These are phyloP conservation scores for Vickermania spadyakhi DNA, from an alignment of 208 protist genomes.

Conservation along the genomic window DNA sequence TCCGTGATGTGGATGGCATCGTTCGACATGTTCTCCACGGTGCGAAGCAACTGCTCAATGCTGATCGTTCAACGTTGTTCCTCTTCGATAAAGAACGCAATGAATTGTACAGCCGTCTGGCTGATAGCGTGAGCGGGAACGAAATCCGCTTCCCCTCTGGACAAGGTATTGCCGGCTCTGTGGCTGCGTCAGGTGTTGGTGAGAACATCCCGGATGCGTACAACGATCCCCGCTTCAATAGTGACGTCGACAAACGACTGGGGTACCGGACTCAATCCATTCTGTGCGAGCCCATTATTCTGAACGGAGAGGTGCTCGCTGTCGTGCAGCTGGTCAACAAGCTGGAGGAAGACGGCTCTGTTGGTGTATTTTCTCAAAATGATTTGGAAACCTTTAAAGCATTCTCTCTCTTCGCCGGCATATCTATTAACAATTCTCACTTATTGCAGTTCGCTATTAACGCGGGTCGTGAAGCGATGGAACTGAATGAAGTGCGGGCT, in stretches of 20 bases:
- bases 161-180: conserved; percentile 64
- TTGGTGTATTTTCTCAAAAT: conserved; percentile 30
- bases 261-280: conserved; percentile 73
- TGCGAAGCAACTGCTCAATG: conserved; percentile 59
- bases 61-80: conserved; percentile 67
- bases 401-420: conserved; percentile 76
- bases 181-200: conserved; percentile 47
- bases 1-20: conserved; percentile 62
- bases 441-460: conserved; percentile 73
- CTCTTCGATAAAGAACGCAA: conserved; percentile 78
- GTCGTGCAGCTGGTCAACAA: conserved; percentile 88
- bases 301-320: conserved; percentile 73
- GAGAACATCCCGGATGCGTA: conserved; percentile 76
- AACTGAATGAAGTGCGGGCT: conserved; percentile 37
- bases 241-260: conserved; percentile 60
- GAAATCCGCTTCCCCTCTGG: conserved; percentile 73
- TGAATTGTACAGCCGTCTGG: conserved; percentile 64
- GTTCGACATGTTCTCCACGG: conserved; percentile 55
- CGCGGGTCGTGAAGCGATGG: conserved; percentile 65
- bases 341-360: conserved; percentile 30
- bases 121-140: conserved; percentile 42
- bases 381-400: conserved; percentile 64
- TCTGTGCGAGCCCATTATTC: conserved; percentile 70
- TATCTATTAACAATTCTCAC: conserved; percentile 82
- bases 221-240: conserved; percentile 64